Evolutionary conservation across 352 stramenopile genomes (phyloP).

Genomic region (Phytopythium montanum): DNA sequence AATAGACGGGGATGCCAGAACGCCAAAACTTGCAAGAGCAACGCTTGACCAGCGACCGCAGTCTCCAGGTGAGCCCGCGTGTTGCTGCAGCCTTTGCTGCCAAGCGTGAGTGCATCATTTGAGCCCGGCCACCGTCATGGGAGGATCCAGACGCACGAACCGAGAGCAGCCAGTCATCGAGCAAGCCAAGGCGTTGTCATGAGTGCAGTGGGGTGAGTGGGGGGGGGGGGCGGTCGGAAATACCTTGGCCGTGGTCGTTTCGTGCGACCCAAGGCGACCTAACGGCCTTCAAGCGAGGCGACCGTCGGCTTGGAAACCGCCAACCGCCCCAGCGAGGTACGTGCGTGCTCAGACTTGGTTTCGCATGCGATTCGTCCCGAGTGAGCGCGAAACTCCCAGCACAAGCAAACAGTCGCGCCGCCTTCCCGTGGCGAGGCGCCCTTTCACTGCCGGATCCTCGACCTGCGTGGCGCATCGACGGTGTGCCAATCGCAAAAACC

Average conservation of each 20-base stretch:
- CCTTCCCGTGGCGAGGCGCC: neutral
- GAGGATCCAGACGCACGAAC: neutral
- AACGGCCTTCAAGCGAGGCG: neutral
- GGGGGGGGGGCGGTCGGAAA: neutral
- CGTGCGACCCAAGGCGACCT: neutral
- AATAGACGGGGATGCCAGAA: neutral
- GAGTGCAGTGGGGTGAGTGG: neutral
- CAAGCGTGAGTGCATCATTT: neutral
- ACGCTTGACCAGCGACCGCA: neutral
- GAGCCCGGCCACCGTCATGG: neutral
- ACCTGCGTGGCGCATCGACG: slow-evolving; percentile 1
- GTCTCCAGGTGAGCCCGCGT: neutral
- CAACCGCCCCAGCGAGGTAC: neutral
- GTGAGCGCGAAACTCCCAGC: neutral
- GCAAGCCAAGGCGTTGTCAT: neutral
- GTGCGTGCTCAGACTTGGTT: neutral
- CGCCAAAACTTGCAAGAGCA: neutral
- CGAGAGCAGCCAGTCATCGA: neutral
- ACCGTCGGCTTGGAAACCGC: neutral
- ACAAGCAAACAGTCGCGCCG: neutral
- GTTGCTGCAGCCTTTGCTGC: neutral
- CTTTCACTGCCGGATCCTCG: slow-evolving; percentile 5
- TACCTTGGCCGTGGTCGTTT: neutral
- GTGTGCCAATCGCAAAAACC: neutral
- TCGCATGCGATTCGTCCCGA: neutral